Conservation (phyloP, 129 eudicot genomes). For the Flaveria bidentis region DNA sequence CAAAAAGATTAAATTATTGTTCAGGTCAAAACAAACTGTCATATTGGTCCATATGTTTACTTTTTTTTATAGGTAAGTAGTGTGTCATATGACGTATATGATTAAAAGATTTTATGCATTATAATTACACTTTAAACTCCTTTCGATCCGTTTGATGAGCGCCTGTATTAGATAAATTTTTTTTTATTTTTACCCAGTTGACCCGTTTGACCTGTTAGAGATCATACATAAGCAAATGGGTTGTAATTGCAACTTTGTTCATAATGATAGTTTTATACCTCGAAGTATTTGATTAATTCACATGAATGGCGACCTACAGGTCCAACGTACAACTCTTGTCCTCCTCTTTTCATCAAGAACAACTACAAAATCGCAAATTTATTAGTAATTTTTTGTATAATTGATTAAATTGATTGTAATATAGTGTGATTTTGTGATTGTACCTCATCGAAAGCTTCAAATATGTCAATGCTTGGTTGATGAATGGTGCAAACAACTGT, state of each 20-base stretch:
- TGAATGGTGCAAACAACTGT: slow-evolving; percentile 52
- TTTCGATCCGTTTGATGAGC: neutral
- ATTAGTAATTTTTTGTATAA: neutral
- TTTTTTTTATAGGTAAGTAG: too few relatives aligned
- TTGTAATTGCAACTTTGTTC: neutral
- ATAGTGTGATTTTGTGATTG: neutral
- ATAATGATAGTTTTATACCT: slow-evolving; percentile 8
- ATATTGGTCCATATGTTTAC: neutral
- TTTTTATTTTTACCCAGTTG: neutral
- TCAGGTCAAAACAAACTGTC: neutral
- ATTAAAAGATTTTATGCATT: too few relatives aligned
- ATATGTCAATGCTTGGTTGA: slow-evolving; percentile 13
- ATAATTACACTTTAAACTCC: neutral
- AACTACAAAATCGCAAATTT: neutral
- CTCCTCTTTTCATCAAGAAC: slow-evolving; percentile 22
- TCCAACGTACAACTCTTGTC: slow-evolving; percentile 17
- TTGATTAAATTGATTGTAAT: neutral
- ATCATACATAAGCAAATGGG: neutral
- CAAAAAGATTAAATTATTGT: neutral
- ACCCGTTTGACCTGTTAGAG: neutral
- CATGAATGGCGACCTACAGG: slow-evolving; percentile 11
- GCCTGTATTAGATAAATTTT: neutral
- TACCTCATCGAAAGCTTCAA: slow-evolving; percentile 20
- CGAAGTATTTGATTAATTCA: slow-evolving; percentile 9
- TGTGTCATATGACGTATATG: too few relatives aligned